These are phyloP conservation scores for Pisolithus tinctorius DNA, from an alignment of 768 basidiomycete species.

Conservation along the genomic window DNA sequence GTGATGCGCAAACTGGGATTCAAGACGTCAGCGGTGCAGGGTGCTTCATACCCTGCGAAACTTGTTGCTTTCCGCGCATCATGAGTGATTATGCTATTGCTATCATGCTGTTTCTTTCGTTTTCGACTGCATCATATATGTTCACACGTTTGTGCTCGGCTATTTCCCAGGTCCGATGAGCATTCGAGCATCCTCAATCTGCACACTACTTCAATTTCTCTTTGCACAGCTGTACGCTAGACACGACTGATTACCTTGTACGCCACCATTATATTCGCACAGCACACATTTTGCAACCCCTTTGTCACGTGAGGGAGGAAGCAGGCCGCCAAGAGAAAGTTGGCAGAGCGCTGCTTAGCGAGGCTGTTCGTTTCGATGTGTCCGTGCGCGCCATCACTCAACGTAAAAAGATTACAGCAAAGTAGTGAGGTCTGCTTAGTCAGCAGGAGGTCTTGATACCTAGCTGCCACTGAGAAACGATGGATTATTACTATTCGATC, in stretches of 20 bases:
- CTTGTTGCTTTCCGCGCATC: conserved; percentile 35
- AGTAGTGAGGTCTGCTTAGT: too few species aligned
- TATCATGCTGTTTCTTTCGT: conserved; percentile 17
- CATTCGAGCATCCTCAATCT: too few species aligned
- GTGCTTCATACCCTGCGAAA: conserved; percentile 44
- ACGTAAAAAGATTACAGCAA: too few species aligned
- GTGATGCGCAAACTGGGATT: conserved; percentile 86
- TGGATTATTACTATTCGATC: too few species aligned
- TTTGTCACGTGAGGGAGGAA: background rate
- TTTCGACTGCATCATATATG: background rate
- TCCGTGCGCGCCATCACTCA: too few species aligned
- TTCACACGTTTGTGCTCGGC: too few species aligned
- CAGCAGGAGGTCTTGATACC: too few species aligned
- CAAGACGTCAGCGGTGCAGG: conserved; percentile 73
- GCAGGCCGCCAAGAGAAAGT: too few species aligned
- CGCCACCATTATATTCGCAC: background rate
- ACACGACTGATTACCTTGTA: conserved; percentile 10
- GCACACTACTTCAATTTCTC: conserved; percentile 1
- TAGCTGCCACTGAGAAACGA: too few species aligned
- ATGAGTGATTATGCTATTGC: conserved; percentile 18
- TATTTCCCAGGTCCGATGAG: too few species aligned
- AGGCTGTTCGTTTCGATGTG: too few species aligned
- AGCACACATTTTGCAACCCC: background rate
- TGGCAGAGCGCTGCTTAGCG: too few species aligned
- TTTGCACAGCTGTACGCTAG: conserved; percentile 8